These are phyloP conservation scores for Rhodotorula sp. DNA, from an alignment of 1,284 basidiomycete species.

Conservation along the genomic window DNA sequence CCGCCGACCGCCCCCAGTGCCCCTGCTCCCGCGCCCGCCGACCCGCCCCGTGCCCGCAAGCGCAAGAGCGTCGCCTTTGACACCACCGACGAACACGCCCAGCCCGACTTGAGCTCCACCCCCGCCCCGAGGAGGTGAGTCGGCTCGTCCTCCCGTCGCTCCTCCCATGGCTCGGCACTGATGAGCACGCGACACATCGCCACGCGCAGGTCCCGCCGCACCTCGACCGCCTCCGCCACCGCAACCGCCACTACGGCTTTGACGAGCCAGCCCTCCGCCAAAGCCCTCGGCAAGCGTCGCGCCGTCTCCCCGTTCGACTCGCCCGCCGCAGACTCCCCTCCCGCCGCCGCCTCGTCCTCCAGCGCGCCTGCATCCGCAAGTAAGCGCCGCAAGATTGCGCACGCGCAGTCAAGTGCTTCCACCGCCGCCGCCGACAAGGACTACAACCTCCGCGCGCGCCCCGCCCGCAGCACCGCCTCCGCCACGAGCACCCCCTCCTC, in stretches of 20 bases:
- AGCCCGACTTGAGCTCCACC: neutral
- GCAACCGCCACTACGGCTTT: neutral
- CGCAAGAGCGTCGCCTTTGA: slow-evolving; percentile 16
- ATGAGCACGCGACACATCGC: neutral
- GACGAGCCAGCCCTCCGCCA: slow-evolving; percentile 21
- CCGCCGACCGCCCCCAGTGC: neutral
- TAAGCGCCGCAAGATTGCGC: slow-evolving; percentile 29
- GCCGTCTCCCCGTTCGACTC: slow-evolving; percentile 37
- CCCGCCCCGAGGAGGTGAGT: slow-evolving; percentile 8
- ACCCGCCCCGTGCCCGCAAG: neutral
- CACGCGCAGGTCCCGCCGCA: slow-evolving; percentile 18
- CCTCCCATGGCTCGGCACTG: neutral
- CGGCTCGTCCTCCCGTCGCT: neutral
- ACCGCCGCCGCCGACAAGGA: slow-evolving; percentile 4
- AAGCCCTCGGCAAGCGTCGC: slow-evolving; percentile 44
- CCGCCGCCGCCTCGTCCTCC: neutral
- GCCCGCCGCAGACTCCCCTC: neutral
- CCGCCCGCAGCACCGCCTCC: neutral
- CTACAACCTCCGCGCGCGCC: slow-evolving; percentile 30
- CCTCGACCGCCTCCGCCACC: slow-evolving; percentile 1
- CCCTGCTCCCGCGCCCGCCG: neutral
- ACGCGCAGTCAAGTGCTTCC: no score
- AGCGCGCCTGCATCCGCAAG: neutral
- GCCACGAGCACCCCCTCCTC: slow-evolving; percentile 13
- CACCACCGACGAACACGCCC: neutral